Conservation (phyloP, 2,329 filamentous ascomycete genomes). For the Stromatinia cepivora region DNA sequence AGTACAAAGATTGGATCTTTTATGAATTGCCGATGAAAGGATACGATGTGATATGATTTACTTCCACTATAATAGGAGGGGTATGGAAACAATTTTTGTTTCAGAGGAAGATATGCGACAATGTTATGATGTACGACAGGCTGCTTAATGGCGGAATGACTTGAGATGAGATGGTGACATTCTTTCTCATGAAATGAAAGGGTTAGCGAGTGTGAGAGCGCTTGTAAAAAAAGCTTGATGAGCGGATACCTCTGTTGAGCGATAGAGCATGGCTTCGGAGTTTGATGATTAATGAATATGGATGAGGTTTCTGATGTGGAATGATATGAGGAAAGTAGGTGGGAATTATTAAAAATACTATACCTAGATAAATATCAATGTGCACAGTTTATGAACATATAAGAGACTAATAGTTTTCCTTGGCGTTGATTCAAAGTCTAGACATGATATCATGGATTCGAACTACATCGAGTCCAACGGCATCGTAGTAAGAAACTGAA, state of each 20-base stretch:
- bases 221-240: neutral
- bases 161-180: neutral
- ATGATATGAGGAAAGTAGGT: neutral
- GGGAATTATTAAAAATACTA: neutral
- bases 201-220: neutral
- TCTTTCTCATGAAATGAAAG: neutral
- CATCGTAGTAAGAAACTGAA: too few relatives aligned
- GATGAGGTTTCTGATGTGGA: neutral
- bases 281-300: constrained; percentile 12
- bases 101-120: neutral
- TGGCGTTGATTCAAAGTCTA: neutral
- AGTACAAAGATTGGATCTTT: neutral
- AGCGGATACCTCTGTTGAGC: neutral
- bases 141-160: neutral
- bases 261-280: constrained; percentile 4
- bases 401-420: neutral
- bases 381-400: neutral
- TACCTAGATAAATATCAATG: neutral
- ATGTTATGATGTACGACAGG: neutral
- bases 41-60: neutral
- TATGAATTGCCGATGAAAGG: neutral
- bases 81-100: neutral
- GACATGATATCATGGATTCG: neutral
- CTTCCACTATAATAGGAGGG: neutral
- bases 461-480: too few relatives aligned